phyloP scores from a whole-genome alignment of 257 asterid genomes.

The Nicotiana attenuata region DNA sequence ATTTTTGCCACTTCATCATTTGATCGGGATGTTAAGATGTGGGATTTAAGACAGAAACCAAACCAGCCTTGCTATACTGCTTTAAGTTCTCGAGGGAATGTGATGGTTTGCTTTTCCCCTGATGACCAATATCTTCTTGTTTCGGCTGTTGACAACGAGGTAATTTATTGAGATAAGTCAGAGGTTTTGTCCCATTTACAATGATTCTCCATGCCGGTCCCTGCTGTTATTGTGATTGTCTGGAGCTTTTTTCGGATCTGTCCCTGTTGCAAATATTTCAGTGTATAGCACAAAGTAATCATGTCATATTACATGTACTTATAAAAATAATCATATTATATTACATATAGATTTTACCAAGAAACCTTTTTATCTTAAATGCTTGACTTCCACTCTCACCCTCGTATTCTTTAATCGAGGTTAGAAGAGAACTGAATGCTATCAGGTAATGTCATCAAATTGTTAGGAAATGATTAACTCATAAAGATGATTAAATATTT shows the following conservation, averaged over 20 bases:
- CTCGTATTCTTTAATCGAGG: background rate
- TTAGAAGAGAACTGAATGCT: background rate
- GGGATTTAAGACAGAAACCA: constrained; percentile 84
- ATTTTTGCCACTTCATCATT: constrained; percentile 88
- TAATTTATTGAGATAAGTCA: constrained; percentile 19
- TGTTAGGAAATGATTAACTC: background rate
- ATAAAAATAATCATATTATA: background rate
- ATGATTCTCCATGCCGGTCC: background rate
- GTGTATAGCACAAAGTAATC: background rate
- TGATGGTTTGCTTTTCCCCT: constrained; percentile 95
- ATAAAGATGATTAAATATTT: background rate
- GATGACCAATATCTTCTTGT: constrained; percentile 93
- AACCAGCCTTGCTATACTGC: constrained; percentile 77
- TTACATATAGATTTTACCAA: background rate
- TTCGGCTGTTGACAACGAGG: constrained; percentile 97
- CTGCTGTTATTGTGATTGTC: background rate
- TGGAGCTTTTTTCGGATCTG: background rate
- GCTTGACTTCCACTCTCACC: background rate
- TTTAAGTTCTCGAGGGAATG: constrained; percentile 81
- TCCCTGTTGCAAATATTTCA: background rate
- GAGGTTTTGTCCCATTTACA: background rate
- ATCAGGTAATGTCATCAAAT: background rate
- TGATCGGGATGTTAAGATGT: constrained; percentile 84
- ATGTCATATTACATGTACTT: background rate
- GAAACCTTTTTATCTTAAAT: background rate